Evolutionary conservation across 2,329 filamentous ascomycete species (phyloP).

Genomic region (Colletotrichum lindemuthianum): DNA sequence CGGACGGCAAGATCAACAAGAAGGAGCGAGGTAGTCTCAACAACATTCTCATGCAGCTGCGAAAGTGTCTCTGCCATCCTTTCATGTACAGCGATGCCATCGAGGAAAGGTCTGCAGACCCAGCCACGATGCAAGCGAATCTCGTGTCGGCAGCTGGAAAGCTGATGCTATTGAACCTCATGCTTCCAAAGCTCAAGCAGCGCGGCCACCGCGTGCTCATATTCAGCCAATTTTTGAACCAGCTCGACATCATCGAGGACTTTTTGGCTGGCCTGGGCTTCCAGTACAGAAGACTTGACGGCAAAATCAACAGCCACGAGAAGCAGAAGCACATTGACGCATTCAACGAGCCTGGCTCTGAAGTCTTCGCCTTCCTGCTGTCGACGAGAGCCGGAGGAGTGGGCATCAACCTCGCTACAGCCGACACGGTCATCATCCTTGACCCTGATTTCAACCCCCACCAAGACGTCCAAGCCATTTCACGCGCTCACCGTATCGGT

Average conservation of each 20-base stretch:
- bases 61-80: constrained; percentile 94
- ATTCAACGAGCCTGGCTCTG: constrained; percentile 87
- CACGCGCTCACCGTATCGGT: constrained; percentile 93
- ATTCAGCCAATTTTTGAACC: constrained; percentile 93
- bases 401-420: constrained; percentile 95
- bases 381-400: constrained; percentile 96
- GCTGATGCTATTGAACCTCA: constrained; percentile 81
- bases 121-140: constrained; percentile 75
- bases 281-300: constrained; percentile 83
- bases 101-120: constrained; percentile 78
- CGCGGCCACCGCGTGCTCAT: constrained; percentile 91
- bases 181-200: constrained; percentile 87
- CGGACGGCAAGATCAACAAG: constrained; percentile 71
- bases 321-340: constrained; percentile 96
- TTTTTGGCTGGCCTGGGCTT: constrained; percentile 83
- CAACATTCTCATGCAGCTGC: constrained; percentile 95
- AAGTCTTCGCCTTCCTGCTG: constrained; percentile 88
- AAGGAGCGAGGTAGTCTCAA: constrained; percentile 83
- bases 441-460: constrained; percentile 98
- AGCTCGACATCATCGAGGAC: constrained; percentile 91
- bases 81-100: constrained; percentile 93
- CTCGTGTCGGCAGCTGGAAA: constrained; percentile 93
- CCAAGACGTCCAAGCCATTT: constrained; percentile 95
- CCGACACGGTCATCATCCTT: constrained; percentile 97
- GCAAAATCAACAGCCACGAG: constrained; percentile 80